Conservation (phyloP, 2,329 filamentous ascomycete genomes). For the Cordyceps cicadae region DNA sequence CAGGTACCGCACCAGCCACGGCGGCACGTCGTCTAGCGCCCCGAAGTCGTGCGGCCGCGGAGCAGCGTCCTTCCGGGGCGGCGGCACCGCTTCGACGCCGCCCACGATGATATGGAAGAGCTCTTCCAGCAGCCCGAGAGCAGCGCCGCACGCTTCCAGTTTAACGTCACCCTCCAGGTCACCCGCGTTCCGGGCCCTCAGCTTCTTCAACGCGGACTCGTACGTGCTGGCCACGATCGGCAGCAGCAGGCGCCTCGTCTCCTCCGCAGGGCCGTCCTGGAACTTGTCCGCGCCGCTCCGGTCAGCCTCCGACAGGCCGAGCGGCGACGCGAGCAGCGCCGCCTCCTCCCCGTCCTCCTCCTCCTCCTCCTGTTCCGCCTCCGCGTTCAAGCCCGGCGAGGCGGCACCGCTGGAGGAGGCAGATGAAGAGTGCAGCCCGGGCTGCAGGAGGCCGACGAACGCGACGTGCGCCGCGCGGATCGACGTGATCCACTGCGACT, state of each 20-base stretch:
- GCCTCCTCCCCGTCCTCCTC: neutral
- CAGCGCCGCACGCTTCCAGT: neutral
- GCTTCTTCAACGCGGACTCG: conserved; percentile 6
- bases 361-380: neutral
- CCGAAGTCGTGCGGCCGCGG: conserved; percentile 3
- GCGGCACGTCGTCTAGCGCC: conserved; percentile 20
- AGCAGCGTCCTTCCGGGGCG: neutral
- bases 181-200: neutral
- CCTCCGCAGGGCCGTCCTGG: conserved; percentile 9
- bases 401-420: neutral
- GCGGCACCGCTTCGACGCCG: neutral
- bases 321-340: neutral
- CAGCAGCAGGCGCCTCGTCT: conserved; percentile 8
- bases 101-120: neutral
- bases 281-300: neutral
- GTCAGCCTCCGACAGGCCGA: neutral
- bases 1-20: conserved; percentile 29
- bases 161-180: conserved; percentile 3
- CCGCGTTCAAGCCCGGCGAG: neutral
- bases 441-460: conserved; percentile 23
- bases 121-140: neutral
- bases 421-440: neutral
- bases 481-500: conserved; percentile 30
- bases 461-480: conserved; percentile 28
- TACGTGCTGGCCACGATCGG: conserved; percentile 9